Evolutionary conservation across 2,329 filamentous ascomycete genomes (phyloP).

Genomic region (Aquanectria penicillioides): DNA sequence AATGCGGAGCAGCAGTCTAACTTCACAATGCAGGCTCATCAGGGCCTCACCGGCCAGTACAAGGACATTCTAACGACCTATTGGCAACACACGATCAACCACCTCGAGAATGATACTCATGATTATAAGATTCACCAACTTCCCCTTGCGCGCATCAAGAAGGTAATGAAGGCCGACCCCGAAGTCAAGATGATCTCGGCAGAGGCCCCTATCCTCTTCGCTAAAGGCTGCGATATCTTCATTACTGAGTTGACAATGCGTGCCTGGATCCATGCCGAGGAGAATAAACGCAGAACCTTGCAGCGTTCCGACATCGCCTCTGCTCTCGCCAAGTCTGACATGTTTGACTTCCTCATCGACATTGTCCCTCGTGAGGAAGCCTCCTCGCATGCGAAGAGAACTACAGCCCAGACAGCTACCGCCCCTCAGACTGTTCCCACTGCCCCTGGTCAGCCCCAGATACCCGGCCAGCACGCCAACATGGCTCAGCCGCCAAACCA

Average conservation of each 20-base stretch:
- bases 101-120: slow-evolving; percentile 93
- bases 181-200: slow-evolving; percentile 99
- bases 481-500: slow-evolving; percentile 67
- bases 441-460: slow-evolving; percentile 60
- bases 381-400: slow-evolving; percentile 82
- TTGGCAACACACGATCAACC: slow-evolving; percentile 98
- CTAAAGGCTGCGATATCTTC: slow-evolving; percentile 98
- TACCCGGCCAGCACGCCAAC: slow-evolving; percentile 61
- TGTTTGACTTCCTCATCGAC: slow-evolving; percentile 99
- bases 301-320: slow-evolving; percentile 97
- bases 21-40: slow-evolving; percentile 75
- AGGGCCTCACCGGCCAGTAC: slow-evolving; percentile 91
- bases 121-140: slow-evolving; percentile 99
- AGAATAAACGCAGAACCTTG: slow-evolving; percentile 96
- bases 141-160: slow-evolving; percentile 97
- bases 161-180: slow-evolving; percentile 99
- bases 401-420: slow-evolving; percentile 61
- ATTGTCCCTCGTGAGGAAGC: slow-evolving; percentile 98
- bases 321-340: slow-evolving; percentile 95
- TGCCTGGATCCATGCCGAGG: slow-evolving; percentile 98
- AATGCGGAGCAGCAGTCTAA: slow-evolving; percentile 1
- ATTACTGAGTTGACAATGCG: slow-evolving; percentile 99
- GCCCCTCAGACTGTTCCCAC: slow-evolving; percentile 57
- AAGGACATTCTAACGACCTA: slow-evolving; percentile 98
- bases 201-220: slow-evolving; percentile 96